phyloP scores from a whole-genome alignment of 371 early-diverging fungal genomes.

The Paraphysoderma sedebokerense region DNA sequence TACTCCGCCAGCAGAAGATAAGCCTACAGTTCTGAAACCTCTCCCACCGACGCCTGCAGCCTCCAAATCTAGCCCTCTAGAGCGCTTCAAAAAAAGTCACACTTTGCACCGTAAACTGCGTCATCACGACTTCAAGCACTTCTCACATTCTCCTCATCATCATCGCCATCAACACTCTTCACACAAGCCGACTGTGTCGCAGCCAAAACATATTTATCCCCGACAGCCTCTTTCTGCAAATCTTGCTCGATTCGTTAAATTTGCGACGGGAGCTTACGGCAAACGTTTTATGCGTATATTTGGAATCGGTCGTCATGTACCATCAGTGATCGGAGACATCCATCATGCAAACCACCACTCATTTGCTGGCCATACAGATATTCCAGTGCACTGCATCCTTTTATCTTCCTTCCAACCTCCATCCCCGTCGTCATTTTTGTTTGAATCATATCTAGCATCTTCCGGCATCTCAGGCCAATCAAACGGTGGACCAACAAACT shows the following conservation, averaged over 20 bases:
- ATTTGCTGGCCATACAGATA: slow-evolving; percentile 46
- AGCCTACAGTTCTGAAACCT: no score
- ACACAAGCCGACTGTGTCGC: not conserved
- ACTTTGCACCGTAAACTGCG: no score
- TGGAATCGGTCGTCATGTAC: slow-evolving; percentile 43
- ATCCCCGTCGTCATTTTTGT: no score
- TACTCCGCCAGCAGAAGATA: no score
- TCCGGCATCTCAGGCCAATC: slow-evolving; percentile 11
- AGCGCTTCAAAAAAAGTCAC: no score
- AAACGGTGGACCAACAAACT: slow-evolving; percentile 12
- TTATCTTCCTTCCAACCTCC: slow-evolving; percentile 39
- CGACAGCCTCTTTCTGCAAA: slow-evolving; percentile 45
- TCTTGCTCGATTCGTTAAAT: slow-evolving; percentile 52
- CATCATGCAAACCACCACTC: slow-evolving; percentile 49
- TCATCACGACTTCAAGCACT: no score
- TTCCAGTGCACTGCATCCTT: slow-evolving; percentile 42
- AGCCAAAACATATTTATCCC: slow-evolving; percentile 18
- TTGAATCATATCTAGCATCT: no score
- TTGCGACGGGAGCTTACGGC: slow-evolving; percentile 64
- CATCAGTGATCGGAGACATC: slow-evolving; percentile 16
- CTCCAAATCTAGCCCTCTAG: no score
- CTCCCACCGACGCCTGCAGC: no score
- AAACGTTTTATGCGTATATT: slow-evolving; percentile 64
- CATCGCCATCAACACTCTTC: no score
- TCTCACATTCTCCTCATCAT: no score